These are phyloP conservation scores for Stephania yunnanensis DNA, from an alignment of 164 flowering plant genomes.

Conservation along the genomic window DNA sequence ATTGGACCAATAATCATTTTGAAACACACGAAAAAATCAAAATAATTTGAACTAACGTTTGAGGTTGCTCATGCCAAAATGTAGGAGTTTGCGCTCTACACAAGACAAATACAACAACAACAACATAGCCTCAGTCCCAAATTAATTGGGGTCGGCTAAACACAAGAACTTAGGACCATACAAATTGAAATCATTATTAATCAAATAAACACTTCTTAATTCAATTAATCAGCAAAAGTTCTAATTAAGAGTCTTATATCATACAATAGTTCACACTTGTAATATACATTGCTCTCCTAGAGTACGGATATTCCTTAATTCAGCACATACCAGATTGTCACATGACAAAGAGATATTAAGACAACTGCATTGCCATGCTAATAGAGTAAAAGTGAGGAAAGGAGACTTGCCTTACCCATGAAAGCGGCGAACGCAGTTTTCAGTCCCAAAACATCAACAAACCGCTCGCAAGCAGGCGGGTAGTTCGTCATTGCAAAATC, in stretches of 20 bases:
- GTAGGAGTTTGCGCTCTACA: background rate
- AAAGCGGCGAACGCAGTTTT: constrained; percentile 97
- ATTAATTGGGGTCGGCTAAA: too few relatives aligned
- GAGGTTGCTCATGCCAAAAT: background rate
- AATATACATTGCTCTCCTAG: background rate
- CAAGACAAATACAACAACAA: background rate
- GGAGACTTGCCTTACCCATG: constrained; percentile 99
- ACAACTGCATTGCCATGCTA: background rate
- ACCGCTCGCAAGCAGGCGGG: constrained; percentile 89
- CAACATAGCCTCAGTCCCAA: too few relatives aligned
- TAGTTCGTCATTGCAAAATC: constrained; percentile 97
- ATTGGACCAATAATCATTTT: background rate
- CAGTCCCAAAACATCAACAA: constrained; percentile 95
- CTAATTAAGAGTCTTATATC: too few relatives aligned
- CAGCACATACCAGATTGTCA: background rate
- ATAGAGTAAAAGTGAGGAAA: constrained; percentile 9
- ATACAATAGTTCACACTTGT: too few relatives aligned
- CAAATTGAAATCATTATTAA: too few relatives aligned
- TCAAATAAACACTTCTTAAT: too few relatives aligned
- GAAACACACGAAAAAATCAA: background rate
- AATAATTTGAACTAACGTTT: background rate
- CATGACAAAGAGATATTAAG: background rate
- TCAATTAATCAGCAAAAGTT: too few relatives aligned
- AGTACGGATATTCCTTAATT: background rate
- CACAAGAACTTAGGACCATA: too few relatives aligned